Evolutionary conservation across 108 stramenopile species (phyloP), one percentile per base, ranked within the genome.

Genomic region (Cyclostephanos invisitatus): DNA sequence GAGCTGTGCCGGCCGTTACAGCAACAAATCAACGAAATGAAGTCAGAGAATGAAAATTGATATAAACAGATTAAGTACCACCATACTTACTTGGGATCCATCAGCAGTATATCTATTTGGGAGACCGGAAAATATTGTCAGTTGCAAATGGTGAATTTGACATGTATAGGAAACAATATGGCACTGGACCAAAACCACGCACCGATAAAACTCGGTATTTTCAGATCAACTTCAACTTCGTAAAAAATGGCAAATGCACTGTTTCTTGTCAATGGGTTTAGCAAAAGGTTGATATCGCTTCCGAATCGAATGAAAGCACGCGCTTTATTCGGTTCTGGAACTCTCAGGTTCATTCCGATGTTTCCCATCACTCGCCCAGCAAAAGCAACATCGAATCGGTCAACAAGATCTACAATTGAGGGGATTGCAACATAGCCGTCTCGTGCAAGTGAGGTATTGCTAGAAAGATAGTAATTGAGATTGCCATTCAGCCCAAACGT

Each of bases 401-500:
- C 49, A 14, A 51, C 62, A 5, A 75, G 42, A 20, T 49, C 55
- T 32, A 47, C 62, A 4, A 75, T 65, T 17, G 50, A 62, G 20
- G 27, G 32, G 44, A 65, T 62, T 20, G 21, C 38, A 17, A 21
- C 35, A 29, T 60, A 75, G 49, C 62, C 51, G 18, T 62, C 36
- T 40, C 69, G 29, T 24, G 17, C 21, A 35, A 70, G 12, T 49
- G 37, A 22, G 21, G 15, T 38, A 21, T 64, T 29, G 36, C 51
- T 44, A 50, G 62, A 56, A 44, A 81, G 53, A 49, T 71, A 75
- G 51, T 81, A 81, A 62, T 81, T 81, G 55, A 72, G 11, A 7
- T 22, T 42, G 21, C n/a, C n/a, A 32, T 75, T 47, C 14, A 81
- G 65, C 18, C 80, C 74, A 44, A 71, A 40, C n/a, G 20, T 14